Conservation (phyloP, 2,329 filamentous ascomycete genomes). For the Plenodomus tracheiphilus region DNA sequence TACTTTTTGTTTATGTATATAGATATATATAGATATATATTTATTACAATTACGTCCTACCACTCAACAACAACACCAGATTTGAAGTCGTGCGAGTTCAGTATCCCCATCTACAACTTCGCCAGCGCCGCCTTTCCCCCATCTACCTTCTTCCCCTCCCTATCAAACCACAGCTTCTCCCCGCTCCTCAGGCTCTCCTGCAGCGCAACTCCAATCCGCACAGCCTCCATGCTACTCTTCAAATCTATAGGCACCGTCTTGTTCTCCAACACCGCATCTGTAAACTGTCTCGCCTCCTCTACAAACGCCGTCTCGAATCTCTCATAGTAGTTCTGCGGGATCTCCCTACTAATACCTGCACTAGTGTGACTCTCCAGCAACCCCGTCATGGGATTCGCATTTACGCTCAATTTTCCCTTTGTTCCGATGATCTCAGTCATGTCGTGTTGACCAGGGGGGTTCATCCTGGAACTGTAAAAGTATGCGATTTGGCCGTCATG, state of each 20-base stretch:
- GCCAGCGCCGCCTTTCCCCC: conserved; percentile 27
- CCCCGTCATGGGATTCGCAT: conserved; percentile 59
- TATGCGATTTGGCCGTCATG: conserved; percentile 65
- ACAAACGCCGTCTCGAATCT: conserved; percentile 66
- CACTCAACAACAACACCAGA: too few relatives aligned
- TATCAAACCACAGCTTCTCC: conserved; percentile 59
- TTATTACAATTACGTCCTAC: too few relatives aligned
- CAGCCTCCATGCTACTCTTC: conserved; percentile 59
- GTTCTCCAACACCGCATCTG: conserved; percentile 60
- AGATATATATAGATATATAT: not conserved
- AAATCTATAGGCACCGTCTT: conserved; percentile 60
- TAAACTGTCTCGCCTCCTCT: conserved; percentile 67
- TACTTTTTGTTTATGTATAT: not conserved
- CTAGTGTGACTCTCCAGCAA: conserved; percentile 60
- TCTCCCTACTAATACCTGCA: conserved; percentile 60
- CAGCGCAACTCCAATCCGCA: conserved; percentile 61
- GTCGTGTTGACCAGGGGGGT: conserved; percentile 62
- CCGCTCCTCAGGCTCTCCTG: conserved; percentile 50
- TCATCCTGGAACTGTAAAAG: conserved; percentile 67
- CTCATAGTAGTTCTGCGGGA: conserved; percentile 65
- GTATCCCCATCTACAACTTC: conserved; percentile 42
- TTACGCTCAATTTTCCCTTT: conserved; percentile 44
- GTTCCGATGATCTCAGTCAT: not conserved
- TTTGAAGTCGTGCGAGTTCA: too few relatives aligned
- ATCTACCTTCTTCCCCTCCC: conserved; percentile 54